Evolutionary conservation across 345 rosid species (phyloP).

Genomic region (Heritiera littoralis): DNA sequence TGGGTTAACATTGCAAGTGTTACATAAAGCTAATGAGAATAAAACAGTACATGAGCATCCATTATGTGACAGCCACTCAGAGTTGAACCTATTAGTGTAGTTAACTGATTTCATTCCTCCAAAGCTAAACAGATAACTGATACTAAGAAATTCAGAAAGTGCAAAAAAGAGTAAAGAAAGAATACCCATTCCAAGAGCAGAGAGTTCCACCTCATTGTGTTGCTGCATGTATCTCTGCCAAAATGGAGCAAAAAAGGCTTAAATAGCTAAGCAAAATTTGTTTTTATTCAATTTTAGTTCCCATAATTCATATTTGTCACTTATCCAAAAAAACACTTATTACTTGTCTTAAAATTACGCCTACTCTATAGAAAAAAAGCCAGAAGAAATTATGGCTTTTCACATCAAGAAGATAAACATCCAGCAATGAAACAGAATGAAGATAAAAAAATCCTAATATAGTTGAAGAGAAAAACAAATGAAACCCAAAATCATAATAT

Average conservation of each 20-base stretch:
- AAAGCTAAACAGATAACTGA: background rate
- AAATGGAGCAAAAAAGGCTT: background rate
- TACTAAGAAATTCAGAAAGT: background rate
- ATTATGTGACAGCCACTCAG: background rate
- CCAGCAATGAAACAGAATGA: background rate
- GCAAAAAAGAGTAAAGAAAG: background rate
- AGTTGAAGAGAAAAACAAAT: background rate
- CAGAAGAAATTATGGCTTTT: background rate
- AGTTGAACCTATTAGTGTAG: background rate
- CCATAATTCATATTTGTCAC: background rate
- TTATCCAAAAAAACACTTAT: background rate
- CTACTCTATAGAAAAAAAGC: background rate
- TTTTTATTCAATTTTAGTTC: background rate
- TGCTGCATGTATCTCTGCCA: conserved; percentile 84
- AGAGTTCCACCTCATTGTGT: conserved; percentile 64
- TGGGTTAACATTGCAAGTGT: background rate
- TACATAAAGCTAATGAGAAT: background rate
- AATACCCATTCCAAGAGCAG: conserved; percentile 81
- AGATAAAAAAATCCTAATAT: background rate
- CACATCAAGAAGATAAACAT: background rate
- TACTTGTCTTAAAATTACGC: background rate
- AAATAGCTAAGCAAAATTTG: background rate
- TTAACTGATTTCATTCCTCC: background rate
- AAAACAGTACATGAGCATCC: background rate
- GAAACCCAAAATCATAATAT: background rate